Percentiles rank a stretch among this genome's conserved stretches.
Conservation (phyloP, 257 asterid genomes). For the Nicotiana obtusifolia region DNA sequence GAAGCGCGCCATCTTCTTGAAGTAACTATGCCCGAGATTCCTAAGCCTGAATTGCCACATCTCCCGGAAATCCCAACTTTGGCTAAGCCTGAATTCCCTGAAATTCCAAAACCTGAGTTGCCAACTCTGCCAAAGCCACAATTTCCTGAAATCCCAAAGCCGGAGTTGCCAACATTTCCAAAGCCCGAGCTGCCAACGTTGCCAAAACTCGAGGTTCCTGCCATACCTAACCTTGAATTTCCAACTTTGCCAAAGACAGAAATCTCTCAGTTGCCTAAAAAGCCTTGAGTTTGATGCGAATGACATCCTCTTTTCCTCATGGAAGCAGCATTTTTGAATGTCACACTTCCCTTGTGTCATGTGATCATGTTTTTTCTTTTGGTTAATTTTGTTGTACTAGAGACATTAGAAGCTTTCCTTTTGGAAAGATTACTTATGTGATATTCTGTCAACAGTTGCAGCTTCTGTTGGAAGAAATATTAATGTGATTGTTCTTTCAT, state of each 20-base stretch:
- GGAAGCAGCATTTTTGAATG: not conserved
- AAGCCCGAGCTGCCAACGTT: not conserved
- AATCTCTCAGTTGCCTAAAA: not conserved
- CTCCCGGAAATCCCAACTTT: not conserved
- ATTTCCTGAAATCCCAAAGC: constrained; percentile 13
- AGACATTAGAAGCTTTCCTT: not conserved
- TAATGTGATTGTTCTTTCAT: not conserved
- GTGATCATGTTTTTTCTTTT: not conserved
- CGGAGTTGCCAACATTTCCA: not conserved
- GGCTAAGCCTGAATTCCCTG: constrained; percentile 13
- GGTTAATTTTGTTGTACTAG: not conserved
- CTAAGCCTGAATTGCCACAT: not conserved
- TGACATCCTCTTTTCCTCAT: not conserved
- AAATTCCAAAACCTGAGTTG: constrained; percentile 15
- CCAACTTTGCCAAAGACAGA: not conserved
- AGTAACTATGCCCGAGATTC: not conserved
- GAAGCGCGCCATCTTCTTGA: not conserved
- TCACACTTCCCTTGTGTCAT: not conserved
- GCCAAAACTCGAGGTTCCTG: not conserved
- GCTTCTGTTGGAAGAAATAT: not conserved
- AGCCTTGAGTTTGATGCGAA: not conserved
- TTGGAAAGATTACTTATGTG: not conserved
- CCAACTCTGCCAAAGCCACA: constrained; percentile 26
- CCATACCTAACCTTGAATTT: not conserved
- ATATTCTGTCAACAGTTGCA: not conserved